Evolutionary conservation across 108 stramenopile genomes (phyloP).

Genomic region (Nannochloropsis salina): DNA sequence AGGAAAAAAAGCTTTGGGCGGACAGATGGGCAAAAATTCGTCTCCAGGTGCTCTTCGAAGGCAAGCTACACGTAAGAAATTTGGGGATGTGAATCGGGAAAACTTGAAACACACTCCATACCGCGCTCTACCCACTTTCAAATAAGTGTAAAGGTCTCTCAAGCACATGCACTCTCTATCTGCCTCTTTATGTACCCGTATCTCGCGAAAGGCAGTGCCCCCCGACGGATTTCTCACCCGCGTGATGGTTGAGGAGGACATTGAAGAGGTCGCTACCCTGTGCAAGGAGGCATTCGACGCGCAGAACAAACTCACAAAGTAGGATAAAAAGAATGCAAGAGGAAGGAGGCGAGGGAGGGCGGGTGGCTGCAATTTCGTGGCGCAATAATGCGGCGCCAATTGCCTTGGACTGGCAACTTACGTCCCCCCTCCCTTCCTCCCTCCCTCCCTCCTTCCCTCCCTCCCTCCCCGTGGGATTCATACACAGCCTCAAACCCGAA

Average conservation of each 20-base stretch:
- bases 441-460: neutral
- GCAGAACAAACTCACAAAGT: neutral
- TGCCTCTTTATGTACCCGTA: neutral
- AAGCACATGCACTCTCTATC: neutral
- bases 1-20: no score
- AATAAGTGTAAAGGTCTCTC: no score
- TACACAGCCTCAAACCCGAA: neutral
- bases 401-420: neutral
- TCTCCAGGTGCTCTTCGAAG: no score
- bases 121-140: no score
- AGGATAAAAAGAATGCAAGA: neutral
- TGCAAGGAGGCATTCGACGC: constrained; percentile 16
- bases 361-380: neutral
- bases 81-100: no score
- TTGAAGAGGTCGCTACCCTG: neutral
- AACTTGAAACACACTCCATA: no score
- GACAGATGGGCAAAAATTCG: no score
- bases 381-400: neutral
- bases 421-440: neutral
- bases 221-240: neutral
- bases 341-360: neutral
- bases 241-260: neutral
- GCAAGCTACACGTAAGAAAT: no score
- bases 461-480: no score
- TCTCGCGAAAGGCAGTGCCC: neutral